Conservation (phyloP, 306 rosid genomes). For the Lupinus albus region DNA sequence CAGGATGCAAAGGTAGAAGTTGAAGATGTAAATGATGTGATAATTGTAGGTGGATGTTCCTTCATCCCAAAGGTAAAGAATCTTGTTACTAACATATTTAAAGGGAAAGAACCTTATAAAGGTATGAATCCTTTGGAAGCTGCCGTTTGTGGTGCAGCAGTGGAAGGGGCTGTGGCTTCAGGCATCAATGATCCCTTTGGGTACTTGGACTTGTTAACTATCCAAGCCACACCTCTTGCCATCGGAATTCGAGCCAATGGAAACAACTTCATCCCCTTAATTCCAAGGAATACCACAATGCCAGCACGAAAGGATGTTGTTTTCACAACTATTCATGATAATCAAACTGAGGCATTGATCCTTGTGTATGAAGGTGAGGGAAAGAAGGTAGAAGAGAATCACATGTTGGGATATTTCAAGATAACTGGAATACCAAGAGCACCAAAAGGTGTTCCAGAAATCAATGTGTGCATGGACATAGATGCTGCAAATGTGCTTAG, state of each 20-base stretch:
- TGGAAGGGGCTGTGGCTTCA: slow-evolving; percentile 86
- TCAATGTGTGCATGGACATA: slow-evolving; percentile 80
- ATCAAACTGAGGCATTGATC: slow-evolving; percentile 75
- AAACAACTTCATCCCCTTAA: slow-evolving; percentile 59
- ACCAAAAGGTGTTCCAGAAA: slow-evolving; percentile 69
- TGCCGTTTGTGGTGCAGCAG: slow-evolving; percentile 81
- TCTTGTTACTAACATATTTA: slow-evolving; percentile 48
- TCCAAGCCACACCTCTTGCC: slow-evolving; percentile 80
- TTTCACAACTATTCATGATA: slow-evolving; percentile 72
- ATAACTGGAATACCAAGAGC: slow-evolving; percentile 71
- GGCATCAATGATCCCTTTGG: slow-evolving; percentile 81
- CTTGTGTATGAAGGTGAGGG: slow-evolving; percentile 82
- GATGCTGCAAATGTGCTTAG: slow-evolving; percentile 68
- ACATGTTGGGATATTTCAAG: slow-evolving; percentile 80
- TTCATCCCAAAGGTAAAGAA: slow-evolving; percentile 68
- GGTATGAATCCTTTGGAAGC: slow-evolving; percentile 80
- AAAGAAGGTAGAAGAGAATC: slow-evolving; percentile 61
- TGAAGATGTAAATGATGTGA: slow-evolving; percentile 66
- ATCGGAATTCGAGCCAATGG: slow-evolving; percentile 79
- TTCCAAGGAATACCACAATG: slow-evolving; percentile 72
- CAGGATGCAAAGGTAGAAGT: slow-evolving; percentile 67
- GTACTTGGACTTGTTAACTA: slow-evolving; percentile 65
- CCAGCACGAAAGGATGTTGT: slow-evolving; percentile 71
- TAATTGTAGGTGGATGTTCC: slow-evolving; percentile 84
- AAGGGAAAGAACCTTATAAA: slow-evolving; percentile 56